These are phyloP conservation scores for Lablab purpureus DNA, from an alignment of 306 rosid species.

Conservation along the genomic window DNA sequence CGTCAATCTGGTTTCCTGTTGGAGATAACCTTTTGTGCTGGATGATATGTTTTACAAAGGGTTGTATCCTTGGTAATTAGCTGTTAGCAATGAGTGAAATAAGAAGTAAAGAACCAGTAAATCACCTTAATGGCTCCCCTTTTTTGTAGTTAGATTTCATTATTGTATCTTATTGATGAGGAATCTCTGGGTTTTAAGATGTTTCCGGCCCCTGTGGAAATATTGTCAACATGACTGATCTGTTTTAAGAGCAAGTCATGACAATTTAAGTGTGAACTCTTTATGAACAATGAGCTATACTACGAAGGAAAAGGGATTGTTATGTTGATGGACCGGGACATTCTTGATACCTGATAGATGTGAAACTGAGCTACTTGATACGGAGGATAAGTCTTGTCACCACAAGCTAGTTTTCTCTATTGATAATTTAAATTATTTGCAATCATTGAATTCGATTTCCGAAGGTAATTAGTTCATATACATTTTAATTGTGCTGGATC, in stretches of 20 bases:
- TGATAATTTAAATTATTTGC: neutral
- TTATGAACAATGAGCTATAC: neutral
- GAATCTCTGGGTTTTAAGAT: constrained; percentile 8
- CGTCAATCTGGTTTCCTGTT: neutral
- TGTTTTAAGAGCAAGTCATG: neutral
- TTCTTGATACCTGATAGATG: constrained; percentile 6
- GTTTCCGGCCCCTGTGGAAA: neutral
- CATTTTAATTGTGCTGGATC: neutral
- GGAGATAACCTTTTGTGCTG: constrained; percentile 17
- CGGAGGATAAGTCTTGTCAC: neutral
- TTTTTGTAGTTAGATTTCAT: constrained; percentile 4
- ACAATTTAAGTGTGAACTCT: neutral
- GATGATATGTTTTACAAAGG: neutral
- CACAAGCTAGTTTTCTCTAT: neutral
- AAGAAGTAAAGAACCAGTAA: neutral
- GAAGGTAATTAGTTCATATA: neutral
- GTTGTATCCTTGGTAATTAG: constrained; percentile 15
- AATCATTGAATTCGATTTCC: neutral
- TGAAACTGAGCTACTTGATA: constrained; percentile 10
- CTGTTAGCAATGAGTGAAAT: neutral
- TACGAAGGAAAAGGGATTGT: neutral
- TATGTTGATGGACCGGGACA: neutral
- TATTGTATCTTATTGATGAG: neutral
- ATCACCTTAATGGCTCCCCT: neutral
- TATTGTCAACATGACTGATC: neutral